Evolutionary conservation across 768 basidiomycete species (phyloP).

Genomic region (Pleurotus ostreatus): DNA sequence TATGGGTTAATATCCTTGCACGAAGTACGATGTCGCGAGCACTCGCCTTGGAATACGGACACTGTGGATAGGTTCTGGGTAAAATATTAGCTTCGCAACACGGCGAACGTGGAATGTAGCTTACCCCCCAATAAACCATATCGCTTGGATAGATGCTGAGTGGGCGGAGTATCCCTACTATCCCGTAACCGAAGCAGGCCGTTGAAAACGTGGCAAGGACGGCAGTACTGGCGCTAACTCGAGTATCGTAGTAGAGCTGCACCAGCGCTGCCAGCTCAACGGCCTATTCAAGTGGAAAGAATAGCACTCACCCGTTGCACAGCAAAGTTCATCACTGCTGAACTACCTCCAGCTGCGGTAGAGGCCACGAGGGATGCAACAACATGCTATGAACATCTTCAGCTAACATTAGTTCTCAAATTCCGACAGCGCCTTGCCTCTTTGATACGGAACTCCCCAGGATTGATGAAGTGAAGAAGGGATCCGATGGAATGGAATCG

Average conservation of each 20-base stretch:
- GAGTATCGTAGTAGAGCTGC: slow-evolving; percentile 58
- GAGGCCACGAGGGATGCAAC: slow-evolving; percentile 53
- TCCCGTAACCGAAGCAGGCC: slow-evolving; percentile 60
- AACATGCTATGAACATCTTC: slow-evolving; percentile 39
- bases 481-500: slow-evolving; percentile 35
- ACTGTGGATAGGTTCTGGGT: slow-evolving; percentile 58
- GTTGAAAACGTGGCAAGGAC: slow-evolving; percentile 62
- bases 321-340: slow-evolving; percentile 57
- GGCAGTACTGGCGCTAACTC: slow-evolving; percentile 50
- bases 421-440: no score
- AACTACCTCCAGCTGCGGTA: slow-evolving; percentile 48
- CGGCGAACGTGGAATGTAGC: slow-evolving; percentile 9
- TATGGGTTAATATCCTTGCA: no score
- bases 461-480: slow-evolving; percentile 47
- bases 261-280: neutral
- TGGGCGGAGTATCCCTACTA: slow-evolving; percentile 55
- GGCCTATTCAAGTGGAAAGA: neutral
- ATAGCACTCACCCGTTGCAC: slow-evolving; percentile 43
- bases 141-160: slow-evolving; percentile 59
- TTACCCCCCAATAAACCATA: slow-evolving; percentile 59
- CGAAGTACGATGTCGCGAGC: neutral
- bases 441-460: slow-evolving; percentile 51
- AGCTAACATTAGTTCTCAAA: neutral
- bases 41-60: slow-evolving; percentile 50
- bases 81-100: neutral